phyloP scores from a whole-genome alignment of 2,329 filamentous ascomycete species.

The Tolypocladium endophyticum region DNA sequence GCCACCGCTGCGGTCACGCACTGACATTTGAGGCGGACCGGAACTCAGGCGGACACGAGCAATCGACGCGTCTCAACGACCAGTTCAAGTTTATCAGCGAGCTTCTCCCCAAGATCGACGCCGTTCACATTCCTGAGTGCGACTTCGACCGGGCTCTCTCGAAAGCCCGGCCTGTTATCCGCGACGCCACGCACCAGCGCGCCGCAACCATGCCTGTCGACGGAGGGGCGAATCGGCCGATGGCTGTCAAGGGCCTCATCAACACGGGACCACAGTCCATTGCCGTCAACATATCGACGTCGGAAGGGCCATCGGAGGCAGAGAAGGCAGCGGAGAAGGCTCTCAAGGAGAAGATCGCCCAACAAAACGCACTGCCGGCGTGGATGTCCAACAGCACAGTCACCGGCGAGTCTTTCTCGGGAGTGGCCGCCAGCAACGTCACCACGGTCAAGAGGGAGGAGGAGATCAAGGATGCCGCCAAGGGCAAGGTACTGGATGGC shows the following conservation, averaged over 20 bases:
- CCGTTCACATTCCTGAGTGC: constrained; percentile 62
- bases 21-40: constrained; percentile 58
- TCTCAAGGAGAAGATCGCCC: constrained; percentile 54
- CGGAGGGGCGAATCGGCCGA: constrained; percentile 41
- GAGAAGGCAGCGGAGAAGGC: constrained; percentile 54
- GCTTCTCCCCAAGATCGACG: constrained; percentile 66
- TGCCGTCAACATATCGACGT: constrained; percentile 57
- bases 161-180: constrained; percentile 51
- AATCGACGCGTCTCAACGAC: constrained; percentile 64
- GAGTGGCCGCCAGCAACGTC: constrained; percentile 8
- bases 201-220: constrained; percentile 49
- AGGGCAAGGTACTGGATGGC: constrained; percentile 28
- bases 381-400: constrained; percentile 67
- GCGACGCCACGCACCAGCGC: constrained; percentile 58
- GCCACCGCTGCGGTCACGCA: constrained; percentile 62
- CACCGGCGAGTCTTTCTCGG: constrained; percentile 49
- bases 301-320: constrained; percentile 54
- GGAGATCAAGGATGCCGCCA: constrained; percentile 34
- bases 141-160: constrained; percentile 61
- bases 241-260: constrained; percentile 58
- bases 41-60: constrained; percentile 59
- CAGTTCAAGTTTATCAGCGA: constrained; percentile 72
- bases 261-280: constrained; percentile 60
- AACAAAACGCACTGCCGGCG: constrained; percentile 58
- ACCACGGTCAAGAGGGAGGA: constrained; percentile 27